phyloP scores from a whole-genome alignment of 2,329 filamentous ascomycete species.

The Pseudogymnoascus sp. region DNA sequence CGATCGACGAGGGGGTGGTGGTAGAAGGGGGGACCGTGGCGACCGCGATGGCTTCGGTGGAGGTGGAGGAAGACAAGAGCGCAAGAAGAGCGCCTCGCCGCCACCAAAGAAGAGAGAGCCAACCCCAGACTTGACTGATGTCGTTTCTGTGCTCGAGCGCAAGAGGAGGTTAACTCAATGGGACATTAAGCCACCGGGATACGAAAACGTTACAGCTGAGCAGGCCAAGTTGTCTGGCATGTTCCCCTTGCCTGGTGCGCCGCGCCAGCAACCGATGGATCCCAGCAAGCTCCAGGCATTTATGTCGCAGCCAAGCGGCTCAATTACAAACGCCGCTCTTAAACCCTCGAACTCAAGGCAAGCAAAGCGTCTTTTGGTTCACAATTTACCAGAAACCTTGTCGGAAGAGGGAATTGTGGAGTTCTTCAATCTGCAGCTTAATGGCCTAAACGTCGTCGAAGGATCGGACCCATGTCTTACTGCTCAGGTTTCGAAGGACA shows the following conservation, averaged over 20 bases:
- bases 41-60: conserved; percentile 33
- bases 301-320: conserved; percentile 77
- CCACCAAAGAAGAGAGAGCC: conserved; percentile 88
- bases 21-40: conserved; percentile 33
- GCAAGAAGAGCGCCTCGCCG: conserved; percentile 62
- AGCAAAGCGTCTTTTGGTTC: conserved; percentile 81
- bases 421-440: conserved; percentile 95
- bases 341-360: conserved; percentile 92
- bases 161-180: conserved; percentile 94
- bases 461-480: conserved; percentile 76
- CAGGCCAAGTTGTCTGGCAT: conserved; percentile 98
- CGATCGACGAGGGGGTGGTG: conserved; percentile 45
- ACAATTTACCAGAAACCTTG: conserved; percentile 67
- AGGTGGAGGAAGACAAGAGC: conserved; percentile 39
- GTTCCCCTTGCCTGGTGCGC: conserved; percentile 95
- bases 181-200: conserved; percentile 98
- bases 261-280: conserved; percentile 91
- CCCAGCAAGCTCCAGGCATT: conserved; percentile 89
- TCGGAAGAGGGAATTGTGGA: conserved; percentile 67
- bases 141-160: conserved; percentile 73
- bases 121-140: conserved; percentile 85
- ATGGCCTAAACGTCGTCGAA: conserved; percentile 88
- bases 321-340: conserved; percentile 61
- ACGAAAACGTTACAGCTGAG: conserved; percentile 96
- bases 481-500: conserved; percentile 72